Percentiles rank a stretch among this genome's conserved stretches.
Evolutionary conservation across 768 basidiomycete genomes (phyloP).

Genomic region (Chalciporus pseudorubinellus): DNA sequence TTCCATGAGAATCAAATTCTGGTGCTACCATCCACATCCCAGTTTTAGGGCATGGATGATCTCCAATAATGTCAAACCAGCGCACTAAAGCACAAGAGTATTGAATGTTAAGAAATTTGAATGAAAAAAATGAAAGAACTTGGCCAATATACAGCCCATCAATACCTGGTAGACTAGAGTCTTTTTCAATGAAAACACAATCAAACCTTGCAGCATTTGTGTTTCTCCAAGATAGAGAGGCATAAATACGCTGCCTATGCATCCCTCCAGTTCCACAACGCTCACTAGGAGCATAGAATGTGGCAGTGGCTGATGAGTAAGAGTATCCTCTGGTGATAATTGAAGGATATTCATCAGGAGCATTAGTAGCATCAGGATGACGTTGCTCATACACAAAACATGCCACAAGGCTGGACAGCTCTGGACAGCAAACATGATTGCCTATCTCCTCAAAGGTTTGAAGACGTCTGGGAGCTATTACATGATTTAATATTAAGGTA

Average conservation of each 20-base stretch:
- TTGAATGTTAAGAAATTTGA: background rate
- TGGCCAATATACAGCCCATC: constrained; percentile 4
- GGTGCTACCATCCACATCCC: constrained; percentile 31
- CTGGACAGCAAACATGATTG: background rate
- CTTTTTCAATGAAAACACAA: constrained; percentile 20
- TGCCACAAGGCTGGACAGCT: constrained; percentile 8
- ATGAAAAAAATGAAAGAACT: constrained; percentile 23
- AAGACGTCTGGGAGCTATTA: background rate
- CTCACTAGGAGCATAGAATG: constrained; percentile 30
- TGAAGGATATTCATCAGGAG: constrained; percentile 1
- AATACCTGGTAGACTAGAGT: constrained; percentile 16
- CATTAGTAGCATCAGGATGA: background rate
- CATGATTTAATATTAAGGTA: background rate
- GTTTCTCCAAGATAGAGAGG: constrained; percentile 16
- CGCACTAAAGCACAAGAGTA: constrained; percentile 21
- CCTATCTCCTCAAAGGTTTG: background rate
- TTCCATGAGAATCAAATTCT: constrained; percentile 16
- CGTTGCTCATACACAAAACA: background rate
- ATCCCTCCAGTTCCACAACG: constrained; percentile 23
- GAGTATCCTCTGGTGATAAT: constrained; percentile 2
- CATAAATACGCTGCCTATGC: constrained; percentile 20
- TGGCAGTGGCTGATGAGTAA: constrained; percentile 19
- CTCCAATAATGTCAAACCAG: constrained; percentile 18
- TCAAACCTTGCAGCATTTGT: constrained; percentile 12
- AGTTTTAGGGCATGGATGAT: constrained; percentile 21